Conservation (phyloP, 352 stramenopile species). For the Pythium volutum region DNA sequence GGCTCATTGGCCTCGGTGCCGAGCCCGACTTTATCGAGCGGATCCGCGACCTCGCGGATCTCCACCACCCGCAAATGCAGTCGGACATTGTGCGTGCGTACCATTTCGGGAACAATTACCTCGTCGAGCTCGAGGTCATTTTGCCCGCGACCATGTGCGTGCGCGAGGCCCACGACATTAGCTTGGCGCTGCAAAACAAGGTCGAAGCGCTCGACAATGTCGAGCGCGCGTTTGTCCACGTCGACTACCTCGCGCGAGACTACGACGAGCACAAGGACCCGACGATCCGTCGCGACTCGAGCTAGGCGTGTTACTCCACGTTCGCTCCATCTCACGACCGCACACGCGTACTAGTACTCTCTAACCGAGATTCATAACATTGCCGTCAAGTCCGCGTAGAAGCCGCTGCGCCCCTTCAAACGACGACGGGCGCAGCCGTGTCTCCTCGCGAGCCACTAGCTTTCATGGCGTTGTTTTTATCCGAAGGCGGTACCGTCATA, state of each 20-base stretch:
- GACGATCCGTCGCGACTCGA: conserved; percentile 51
- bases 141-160: conserved; percentile 90
- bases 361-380: too few species aligned
- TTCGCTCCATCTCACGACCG: too few species aligned
- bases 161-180: conserved; percentile 94
- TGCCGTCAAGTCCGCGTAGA: too few species aligned
- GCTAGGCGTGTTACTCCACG: too few species aligned
- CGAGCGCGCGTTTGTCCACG: conserved; percentile 97
- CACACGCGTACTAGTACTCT: too few species aligned
- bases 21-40: conserved; percentile 94
- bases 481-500: too few species aligned
- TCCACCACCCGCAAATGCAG: conserved; percentile 86
- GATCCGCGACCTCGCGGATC: conserved; percentile 83
- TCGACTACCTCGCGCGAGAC: conserved; percentile 93
- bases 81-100: conserved; percentile 94
- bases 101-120: conserved; percentile 97
- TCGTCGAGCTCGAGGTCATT: conserved; percentile 87
- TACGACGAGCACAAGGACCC: conserved; percentile 90
- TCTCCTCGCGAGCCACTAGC: too few species aligned
- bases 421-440: too few species aligned
- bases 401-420: too few species aligned
- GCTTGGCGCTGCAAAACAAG: conserved; percentile 95
- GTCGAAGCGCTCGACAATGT: conserved; percentile 95
- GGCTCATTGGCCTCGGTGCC: conserved; percentile 83
- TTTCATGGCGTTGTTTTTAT: too few species aligned